A percentile compares a stretch with the other conserved stretches of the same genome.
These are phyloP conservation scores for Cyclanthera cordifolia DNA, from an alignment of 306 rosid species.

Conservation along the genomic window DNA sequence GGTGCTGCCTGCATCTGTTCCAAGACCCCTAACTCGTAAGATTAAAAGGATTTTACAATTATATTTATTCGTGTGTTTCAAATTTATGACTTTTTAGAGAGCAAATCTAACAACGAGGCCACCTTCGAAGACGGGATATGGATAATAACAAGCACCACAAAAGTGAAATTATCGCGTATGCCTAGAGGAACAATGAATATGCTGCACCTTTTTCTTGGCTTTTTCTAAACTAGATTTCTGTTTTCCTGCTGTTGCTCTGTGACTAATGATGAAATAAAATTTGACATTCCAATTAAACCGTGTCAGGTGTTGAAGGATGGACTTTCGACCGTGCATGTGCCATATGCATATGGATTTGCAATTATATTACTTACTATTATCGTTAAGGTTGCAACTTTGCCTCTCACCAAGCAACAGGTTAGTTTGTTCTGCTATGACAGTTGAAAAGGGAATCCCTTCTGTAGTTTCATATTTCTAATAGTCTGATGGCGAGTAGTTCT, in stretches of 20 bases:
- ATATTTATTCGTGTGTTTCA: background rate
- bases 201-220: background rate
- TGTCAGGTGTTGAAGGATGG: slow-evolving; percentile 75
- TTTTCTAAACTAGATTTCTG: background rate
- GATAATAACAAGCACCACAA: background rate
- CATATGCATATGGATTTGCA: slow-evolving; percentile 88
- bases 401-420: slow-evolving; percentile 95
- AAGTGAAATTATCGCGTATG: background rate
- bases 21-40: too few relatives aligned
- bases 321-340: slow-evolving; percentile 69
- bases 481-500: background rate
- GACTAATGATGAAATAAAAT: background rate
- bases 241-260: background rate
- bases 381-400: slow-evolving; percentile 68
- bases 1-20: too few relatives aligned
- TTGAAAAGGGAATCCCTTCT: background rate
- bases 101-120: too few relatives aligned
- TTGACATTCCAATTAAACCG: background rate
- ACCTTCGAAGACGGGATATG: background rate
- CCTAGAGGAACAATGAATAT: background rate
- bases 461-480: background rate
- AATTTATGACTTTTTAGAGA: background rate
- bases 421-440: slow-evolving; percentile 12
- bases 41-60: too few relatives aligned
- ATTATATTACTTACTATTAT: slow-evolving; percentile 79